A percentile compares a stretch with the other conserved stretches of the same genome.
Evolutionary conservation across 768 basidiomycete genomes (phyloP).

Genomic region (Mycena venus): DNA sequence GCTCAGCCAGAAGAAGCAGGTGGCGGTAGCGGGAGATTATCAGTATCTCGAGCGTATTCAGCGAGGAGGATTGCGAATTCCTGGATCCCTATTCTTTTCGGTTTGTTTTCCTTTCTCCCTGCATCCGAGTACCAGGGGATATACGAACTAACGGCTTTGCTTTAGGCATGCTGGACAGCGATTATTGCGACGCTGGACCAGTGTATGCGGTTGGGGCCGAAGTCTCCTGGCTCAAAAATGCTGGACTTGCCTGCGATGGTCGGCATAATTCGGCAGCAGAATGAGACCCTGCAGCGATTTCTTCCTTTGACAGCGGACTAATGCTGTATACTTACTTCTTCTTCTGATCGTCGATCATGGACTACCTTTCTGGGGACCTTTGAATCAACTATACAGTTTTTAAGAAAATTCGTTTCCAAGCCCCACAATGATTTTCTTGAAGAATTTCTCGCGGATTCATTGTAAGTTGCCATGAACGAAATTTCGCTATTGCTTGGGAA

Average conservation of each 20-base stretch:
- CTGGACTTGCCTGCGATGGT: slow-evolving; percentile 11
- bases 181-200: not conserved
- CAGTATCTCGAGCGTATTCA: slow-evolving; percentile 16
- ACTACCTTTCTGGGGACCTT: too few species aligned
- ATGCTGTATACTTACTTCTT: too few species aligned
- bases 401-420: too few species aligned
- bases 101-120: not conserved
- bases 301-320: too few species aligned
- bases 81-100: slow-evolving; percentile 13
- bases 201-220: not conserved
- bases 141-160: not conserved
- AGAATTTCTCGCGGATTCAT: too few species aligned
- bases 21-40: slow-evolving; percentile 19
- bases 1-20: slow-evolving; percentile 1
- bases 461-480: too few species aligned
- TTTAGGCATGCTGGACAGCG: not conserved
- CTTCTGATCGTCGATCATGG: too few species aligned
- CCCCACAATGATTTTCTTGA: too few species aligned
- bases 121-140: too few species aligned
- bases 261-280: slow-evolving; percentile 3
- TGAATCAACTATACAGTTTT: too few species aligned
- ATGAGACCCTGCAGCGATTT: slow-evolving; percentile 1
- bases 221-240: not conserved
- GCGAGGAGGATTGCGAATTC: slow-evolving; percentile 5
- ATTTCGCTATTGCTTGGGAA: too few species aligned